These are phyloP conservation scores for Chalara sp. DNA, from an alignment of 2,329 filamentous ascomycete species.

Conservation along the genomic window DNA sequence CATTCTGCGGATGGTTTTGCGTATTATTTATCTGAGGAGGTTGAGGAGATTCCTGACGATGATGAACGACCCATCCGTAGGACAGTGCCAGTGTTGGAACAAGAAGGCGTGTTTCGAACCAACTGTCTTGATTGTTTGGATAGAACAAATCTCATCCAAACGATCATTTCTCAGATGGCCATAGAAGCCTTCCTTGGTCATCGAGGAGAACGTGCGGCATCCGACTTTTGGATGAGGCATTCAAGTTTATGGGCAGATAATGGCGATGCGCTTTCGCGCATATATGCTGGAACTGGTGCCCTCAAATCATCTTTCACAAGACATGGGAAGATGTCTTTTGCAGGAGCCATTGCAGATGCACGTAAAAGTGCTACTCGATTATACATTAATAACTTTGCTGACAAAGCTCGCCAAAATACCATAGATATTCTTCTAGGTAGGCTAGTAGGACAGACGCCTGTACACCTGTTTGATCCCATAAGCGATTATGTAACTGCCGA, in stretches of 20 bases:
- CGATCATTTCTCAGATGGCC: conserved; percentile 90
- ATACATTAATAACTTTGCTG: conserved; percentile 96
- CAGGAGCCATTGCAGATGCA: conserved; percentile 89
- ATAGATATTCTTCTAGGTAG: conserved; percentile 90
- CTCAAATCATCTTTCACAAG: conserved; percentile 93
- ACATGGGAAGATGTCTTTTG: conserved; percentile 90
- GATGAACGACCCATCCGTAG: conserved; percentile 31
- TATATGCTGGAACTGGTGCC: conserved; percentile 93
- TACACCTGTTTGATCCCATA: conserved; percentile 87
- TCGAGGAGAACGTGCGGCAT: conserved; percentile 57
- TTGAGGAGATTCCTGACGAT: conserved; percentile 32
- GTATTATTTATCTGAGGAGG: conserved; percentile 80
- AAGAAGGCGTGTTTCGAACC: conserved; percentile 91
- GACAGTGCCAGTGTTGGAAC: conserved; percentile 69
- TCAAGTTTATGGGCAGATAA: conserved; percentile 96
- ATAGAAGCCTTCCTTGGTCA: conserved; percentile 78
- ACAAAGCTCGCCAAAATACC: conserved; percentile 86
- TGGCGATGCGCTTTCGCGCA: conserved; percentile 86
- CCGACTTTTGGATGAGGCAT: conserved; percentile 89
- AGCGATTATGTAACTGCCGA: conserved; percentile 84
- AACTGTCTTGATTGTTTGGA: conserved; percentile 97
- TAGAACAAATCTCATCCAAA: conserved; percentile 92
- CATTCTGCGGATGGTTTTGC: conserved; percentile 79
- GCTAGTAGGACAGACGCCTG: conserved; percentile 73
- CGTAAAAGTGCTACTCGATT: conserved; percentile 89